These are phyloP conservation scores for Euphrasia confusa DNA, from an alignment of 257 asterid genomes.

Conservation along the genomic window DNA sequence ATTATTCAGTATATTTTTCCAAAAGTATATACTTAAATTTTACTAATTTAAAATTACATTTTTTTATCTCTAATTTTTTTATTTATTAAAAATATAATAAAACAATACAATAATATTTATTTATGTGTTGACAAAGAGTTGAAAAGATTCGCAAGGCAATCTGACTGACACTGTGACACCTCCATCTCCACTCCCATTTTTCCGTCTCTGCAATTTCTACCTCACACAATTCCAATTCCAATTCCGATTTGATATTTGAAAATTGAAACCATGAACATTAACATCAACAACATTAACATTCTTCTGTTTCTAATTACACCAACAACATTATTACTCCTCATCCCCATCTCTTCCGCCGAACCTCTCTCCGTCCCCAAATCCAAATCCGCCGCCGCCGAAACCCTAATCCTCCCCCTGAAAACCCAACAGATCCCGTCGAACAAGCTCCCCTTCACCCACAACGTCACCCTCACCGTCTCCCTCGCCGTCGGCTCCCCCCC, in stretches of 20 bases:
- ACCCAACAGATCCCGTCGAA: slow-evolving; percentile 46
- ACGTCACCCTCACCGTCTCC: slow-evolving; percentile 82
- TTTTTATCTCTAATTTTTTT: no score
- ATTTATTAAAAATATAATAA: no score
- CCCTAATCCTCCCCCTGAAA: slow-evolving; percentile 51
- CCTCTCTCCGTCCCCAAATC: slow-evolving; percentile 28
- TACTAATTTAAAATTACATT: no score
- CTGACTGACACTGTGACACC: no score
- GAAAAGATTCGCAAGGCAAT: no score
- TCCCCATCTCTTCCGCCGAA: slow-evolving; percentile 23
- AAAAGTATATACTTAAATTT: no score
- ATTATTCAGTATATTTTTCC: no score
- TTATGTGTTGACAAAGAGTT: no score
- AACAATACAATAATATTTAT: no score
- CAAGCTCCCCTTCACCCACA: slow-evolving; percentile 75
- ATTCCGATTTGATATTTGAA: no score
- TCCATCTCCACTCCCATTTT: background rate
- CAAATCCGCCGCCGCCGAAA: slow-evolving; percentile 18
- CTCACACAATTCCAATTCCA: background rate
- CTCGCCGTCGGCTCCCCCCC: slow-evolving; percentile 79
- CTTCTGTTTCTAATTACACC: background rate
- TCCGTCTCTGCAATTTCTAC: background rate
- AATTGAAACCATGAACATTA: slow-evolving; percentile 16
- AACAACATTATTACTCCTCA: background rate
- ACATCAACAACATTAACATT: slow-evolving; percentile 2